Evolutionary conservation across 2,329 filamentous ascomycete genomes (phyloP).

Genomic region (Xylariaceae sp.): DNA sequence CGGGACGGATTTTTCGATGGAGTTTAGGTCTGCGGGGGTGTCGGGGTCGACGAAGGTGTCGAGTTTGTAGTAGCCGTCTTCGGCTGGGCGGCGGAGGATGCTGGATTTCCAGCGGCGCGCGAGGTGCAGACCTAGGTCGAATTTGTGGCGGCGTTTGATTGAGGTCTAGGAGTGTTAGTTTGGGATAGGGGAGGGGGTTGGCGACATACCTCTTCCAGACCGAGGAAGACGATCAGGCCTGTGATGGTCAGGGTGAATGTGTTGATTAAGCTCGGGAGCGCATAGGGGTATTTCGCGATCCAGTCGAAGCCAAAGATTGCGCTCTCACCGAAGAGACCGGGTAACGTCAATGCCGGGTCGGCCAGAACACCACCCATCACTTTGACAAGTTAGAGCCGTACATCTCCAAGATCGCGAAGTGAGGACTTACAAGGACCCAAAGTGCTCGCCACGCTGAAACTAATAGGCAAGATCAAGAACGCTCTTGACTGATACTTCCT

Average conservation of each 20-base stretch:
- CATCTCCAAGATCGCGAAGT: not conserved
- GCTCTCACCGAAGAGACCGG: constrained; percentile 55
- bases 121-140: constrained; percentile 41
- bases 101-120: constrained; percentile 31
- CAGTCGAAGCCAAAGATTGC: constrained; percentile 57
- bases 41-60: constrained; percentile 20
- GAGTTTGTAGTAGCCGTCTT: constrained; percentile 32
- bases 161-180: constrained; percentile 37
- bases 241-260: constrained; percentile 54
- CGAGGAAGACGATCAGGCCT: constrained; percentile 52
- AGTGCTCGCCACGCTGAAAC: constrained; percentile 44
- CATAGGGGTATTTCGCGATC: constrained; percentile 63
- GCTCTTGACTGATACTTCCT: constrained; percentile 45
- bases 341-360: constrained; percentile 58
- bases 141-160: constrained; percentile 40
- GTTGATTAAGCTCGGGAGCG: constrained; percentile 63
- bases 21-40: not conserved
- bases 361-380: constrained; percentile 62
- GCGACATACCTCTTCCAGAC: constrained; percentile 56
- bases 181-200: not conserved
- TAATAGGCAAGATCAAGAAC: constrained; percentile 44
- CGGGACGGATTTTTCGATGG: constrained; percentile 21
- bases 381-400: constrained; percentile 22
- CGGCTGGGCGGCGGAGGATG: constrained; percentile 28
- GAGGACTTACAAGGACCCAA: constrained; percentile 39